Percentiles rank a stretch among this genome's conserved stretches.
These are phyloP conservation scores for Nicotiana undulata DNA, from an alignment of 257 asterid species.

Conservation along the genomic window DNA sequence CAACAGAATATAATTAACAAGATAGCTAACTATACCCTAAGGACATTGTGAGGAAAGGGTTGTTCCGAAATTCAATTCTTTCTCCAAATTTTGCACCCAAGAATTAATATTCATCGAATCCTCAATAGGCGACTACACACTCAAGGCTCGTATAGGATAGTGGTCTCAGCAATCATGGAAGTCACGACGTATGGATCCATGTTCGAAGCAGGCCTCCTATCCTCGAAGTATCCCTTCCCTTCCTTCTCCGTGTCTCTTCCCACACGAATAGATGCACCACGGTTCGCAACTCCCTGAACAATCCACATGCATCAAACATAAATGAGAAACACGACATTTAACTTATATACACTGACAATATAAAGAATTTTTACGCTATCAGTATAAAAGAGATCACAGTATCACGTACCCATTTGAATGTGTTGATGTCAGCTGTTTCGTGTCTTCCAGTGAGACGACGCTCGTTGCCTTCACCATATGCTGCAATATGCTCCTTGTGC, in stretches of 20 bases:
- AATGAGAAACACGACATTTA: background rate
- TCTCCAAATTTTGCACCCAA: background rate
- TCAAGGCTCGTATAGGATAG: constrained; percentile 48
- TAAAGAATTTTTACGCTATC: background rate
- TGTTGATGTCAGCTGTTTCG: constrained; percentile 64
- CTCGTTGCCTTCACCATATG: constrained; percentile 91
- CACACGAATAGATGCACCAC: constrained; percentile 89
- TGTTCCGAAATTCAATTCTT: background rate
- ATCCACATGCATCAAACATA: background rate
- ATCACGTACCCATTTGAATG: constrained; percentile 63
- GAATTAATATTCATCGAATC: background rate
- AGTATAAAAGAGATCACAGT: background rate
- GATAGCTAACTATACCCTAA: background rate
- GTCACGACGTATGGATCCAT: constrained; percentile 96
- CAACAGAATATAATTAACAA: background rate
- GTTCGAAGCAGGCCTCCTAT: constrained; percentile 89
- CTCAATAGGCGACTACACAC: background rate
- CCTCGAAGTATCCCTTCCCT: constrained; percentile 97
- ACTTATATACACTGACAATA: background rate
- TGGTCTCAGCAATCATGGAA: constrained; percentile 93
- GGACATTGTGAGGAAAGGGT: background rate
- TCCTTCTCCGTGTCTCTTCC: constrained; percentile 88
- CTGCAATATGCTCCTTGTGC: constrained; percentile 92
- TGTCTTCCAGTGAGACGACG: constrained; percentile 95
- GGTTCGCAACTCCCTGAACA: constrained; percentile 82